phyloP scores from a whole-genome alignment of 495 filamentous ascomycete species.

The Podospora pseudocomata region DNA sequence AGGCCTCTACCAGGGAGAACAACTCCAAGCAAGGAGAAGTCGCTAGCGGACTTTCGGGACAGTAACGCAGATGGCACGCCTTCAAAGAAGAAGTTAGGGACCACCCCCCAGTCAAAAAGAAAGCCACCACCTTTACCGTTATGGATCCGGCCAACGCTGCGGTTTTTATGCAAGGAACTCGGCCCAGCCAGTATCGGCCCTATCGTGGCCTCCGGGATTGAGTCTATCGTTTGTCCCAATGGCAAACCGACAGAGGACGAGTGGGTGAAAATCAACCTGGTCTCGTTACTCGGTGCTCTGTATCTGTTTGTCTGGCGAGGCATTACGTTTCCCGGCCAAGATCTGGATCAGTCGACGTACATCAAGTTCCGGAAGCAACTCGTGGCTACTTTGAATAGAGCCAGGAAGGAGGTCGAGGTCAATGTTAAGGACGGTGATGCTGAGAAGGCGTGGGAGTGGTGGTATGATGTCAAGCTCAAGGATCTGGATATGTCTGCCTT shows the following conservation, averaged over 20 bases:
- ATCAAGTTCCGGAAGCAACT: slow-evolving; percentile 40
- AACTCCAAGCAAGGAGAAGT: slow-evolving; percentile 33
- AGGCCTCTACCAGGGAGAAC: neutral
- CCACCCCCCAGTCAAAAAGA: neutral
- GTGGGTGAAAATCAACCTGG: slow-evolving; percentile 51
- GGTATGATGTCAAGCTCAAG: slow-evolving; percentile 38
- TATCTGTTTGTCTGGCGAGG: slow-evolving; percentile 59
- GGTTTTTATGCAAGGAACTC: slow-evolving; percentile 54
- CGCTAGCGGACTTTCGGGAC: slow-evolving; percentile 36
- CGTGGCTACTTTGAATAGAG: slow-evolving; percentile 35
- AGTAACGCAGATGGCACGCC: slow-evolving; percentile 11
- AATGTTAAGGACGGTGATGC: slow-evolving; percentile 27
- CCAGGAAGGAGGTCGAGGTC: slow-evolving; percentile 31
- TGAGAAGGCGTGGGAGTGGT: slow-evolving; percentile 47
- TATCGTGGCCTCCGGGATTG: slow-evolving; percentile 43
- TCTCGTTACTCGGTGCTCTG: slow-evolving; percentile 61
- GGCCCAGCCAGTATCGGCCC: slow-evolving; percentile 37
- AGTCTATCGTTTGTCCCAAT: slow-evolving; percentile 38
- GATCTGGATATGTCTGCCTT: slow-evolving; percentile 60
- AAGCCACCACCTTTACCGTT: slow-evolving; percentile 44
- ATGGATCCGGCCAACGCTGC: slow-evolving; percentile 65
- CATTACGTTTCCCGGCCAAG: slow-evolving; percentile 34
- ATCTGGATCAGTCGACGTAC: slow-evolving; percentile 37
- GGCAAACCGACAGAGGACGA: slow-evolving; percentile 42
- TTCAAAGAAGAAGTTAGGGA: slow-evolving; percentile 5